phyloP scores from a whole-genome alignment of 441 rosid species.

The Gossypium davidsonii region DNA sequence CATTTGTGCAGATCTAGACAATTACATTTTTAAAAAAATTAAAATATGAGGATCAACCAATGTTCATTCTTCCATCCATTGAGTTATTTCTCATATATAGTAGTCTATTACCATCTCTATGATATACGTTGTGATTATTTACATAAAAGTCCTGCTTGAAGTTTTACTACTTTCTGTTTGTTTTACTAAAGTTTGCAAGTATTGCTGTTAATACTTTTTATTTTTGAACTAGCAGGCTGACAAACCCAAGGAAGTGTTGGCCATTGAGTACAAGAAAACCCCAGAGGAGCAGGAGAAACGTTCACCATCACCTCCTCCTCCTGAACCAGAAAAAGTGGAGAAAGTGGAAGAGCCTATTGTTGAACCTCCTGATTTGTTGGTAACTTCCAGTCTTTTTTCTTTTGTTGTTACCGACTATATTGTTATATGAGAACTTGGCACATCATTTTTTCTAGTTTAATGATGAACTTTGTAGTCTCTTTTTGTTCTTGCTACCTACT shows the following conservation, averaged over 20 bases:
- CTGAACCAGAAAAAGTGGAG: constrained; percentile 68
- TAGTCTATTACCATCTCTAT: neutral
- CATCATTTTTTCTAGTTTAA: neutral
- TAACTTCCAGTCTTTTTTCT: constrained; percentile 16
- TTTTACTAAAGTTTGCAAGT: neutral
- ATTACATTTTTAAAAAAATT: neutral
- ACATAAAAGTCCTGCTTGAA: neutral
- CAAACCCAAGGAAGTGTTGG: constrained; percentile 68
- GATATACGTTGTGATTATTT: neutral
- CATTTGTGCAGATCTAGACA: neutral
- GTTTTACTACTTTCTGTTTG: neutral
- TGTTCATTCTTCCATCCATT: neutral
- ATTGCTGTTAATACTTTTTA: neutral
- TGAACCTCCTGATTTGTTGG: constrained; percentile 83
- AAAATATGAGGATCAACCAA: neutral
- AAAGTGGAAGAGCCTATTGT: constrained; percentile 56
- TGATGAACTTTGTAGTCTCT: neutral
- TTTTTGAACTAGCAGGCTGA: constrained; percentile 31
- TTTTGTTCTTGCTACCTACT: constrained; percentile 10
- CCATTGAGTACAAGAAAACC: constrained; percentile 63
- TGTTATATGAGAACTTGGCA: neutral
- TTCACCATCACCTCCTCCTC: constrained; percentile 48
- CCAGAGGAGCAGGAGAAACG: constrained; percentile 34
- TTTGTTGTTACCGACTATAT: constrained; percentile 11
- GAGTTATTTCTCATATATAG: neutral